phyloP scores from a whole-genome alignment of 2,329 filamentous ascomycete species.

The Lecanicillium sp. region DNA sequence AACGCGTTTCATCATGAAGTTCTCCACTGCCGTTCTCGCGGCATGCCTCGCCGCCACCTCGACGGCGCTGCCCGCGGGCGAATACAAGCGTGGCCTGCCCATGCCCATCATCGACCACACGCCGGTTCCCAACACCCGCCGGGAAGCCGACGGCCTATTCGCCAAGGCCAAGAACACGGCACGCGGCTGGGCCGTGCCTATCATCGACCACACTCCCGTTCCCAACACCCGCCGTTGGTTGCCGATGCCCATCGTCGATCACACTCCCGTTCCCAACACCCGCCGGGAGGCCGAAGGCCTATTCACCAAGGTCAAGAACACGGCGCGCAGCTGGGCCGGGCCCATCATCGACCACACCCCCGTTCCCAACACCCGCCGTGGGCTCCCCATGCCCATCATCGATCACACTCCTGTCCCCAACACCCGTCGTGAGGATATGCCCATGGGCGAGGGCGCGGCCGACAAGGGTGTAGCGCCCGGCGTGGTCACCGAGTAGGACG shows the following conservation, averaged over 20 bases:
- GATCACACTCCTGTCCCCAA: not conserved
- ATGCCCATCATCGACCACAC: constrained; percentile 2
- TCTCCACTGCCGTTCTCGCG: not conserved
- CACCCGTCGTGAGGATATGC: not conserved
- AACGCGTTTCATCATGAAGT: constrained; percentile 7
- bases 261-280: not conserved
- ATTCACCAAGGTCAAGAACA: not conserved
- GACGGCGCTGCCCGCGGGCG: not conserved
- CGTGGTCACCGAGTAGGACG: too few relatives aligned
- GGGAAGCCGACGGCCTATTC: not conserved
- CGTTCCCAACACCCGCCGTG: not conserved
- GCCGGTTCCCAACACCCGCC: not conserved
- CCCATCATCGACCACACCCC: not conserved
- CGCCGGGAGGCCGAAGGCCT: not conserved
- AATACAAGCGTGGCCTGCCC: not conserved
- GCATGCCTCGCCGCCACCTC: not conserved
- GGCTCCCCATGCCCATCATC: not conserved
- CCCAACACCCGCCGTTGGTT: not conserved
- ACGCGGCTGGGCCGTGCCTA: not conserved
- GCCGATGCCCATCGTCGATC: not conserved
- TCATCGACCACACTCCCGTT: not conserved
- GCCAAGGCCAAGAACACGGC: not conserved
- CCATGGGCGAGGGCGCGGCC: too few relatives aligned
- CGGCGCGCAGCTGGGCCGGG: not conserved
- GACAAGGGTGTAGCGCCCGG: too few relatives aligned